phyloP scores from a whole-genome alignment of 1,284 basidiomycete genomes.

The Phaffia rhodozyma region DNA sequence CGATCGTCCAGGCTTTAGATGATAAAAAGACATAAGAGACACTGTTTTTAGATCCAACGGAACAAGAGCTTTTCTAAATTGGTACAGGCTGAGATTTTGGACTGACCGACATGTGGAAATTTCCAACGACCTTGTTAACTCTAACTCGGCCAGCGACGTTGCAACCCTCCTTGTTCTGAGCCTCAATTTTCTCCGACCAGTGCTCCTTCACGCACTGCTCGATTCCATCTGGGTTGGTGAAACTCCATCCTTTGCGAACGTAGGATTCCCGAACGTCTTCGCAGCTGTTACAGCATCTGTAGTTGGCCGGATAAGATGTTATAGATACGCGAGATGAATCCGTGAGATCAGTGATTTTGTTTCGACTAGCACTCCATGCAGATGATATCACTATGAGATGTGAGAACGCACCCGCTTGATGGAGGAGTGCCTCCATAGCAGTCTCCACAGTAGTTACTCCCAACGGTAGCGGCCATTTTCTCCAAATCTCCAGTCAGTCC shows the following conservation, averaged over 20 bases:
- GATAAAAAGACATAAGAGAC: conserved; percentile 27
- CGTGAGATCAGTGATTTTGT: too few relatives aligned
- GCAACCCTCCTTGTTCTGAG: conserved; percentile 89
- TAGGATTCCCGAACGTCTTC: conserved; percentile 90
- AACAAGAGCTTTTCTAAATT: too few relatives aligned
- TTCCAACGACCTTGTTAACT: conserved; percentile 84
- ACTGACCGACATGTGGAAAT: conserved; percentile 57
- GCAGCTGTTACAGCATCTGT: conserved; percentile 83
- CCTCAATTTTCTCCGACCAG: conserved; percentile 86
- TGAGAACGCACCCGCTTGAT: conserved; percentile 42
- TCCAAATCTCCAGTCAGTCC: conserved; percentile 77
- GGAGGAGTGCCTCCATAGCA: conserved; percentile 87
- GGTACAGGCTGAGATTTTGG: background rate
- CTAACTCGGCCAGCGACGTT: conserved; percentile 80
- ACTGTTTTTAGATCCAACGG: background rate
- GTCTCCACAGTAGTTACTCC: conserved; percentile 75
- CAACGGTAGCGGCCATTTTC: conserved; percentile 52
- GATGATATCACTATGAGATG: too few relatives aligned
- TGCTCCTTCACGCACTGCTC: conserved; percentile 90
- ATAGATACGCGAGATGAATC: background rate
- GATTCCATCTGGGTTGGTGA: conserved; percentile 75
- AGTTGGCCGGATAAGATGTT: background rate
- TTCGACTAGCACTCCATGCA: background rate
- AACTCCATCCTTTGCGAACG: conserved; percentile 87
- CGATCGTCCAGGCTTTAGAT: conserved; percentile 57